phyloP scores from a whole-genome alignment of 495 filamentous ascomycete species.

The Penicillium longicatenatum region DNA sequence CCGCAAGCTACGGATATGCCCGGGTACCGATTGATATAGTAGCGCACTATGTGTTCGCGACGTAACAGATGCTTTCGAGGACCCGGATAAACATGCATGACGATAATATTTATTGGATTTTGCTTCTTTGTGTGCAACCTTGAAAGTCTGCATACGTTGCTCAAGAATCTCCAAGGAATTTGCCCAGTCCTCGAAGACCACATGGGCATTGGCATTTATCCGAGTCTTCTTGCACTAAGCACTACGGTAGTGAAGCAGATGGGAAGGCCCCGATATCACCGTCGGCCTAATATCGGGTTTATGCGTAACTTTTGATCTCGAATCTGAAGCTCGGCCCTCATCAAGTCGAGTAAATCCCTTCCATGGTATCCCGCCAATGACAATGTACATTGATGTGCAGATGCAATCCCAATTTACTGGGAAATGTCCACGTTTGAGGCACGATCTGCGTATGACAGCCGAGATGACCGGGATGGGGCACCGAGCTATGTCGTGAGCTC shows the following conservation, averaged over 20 bases:
- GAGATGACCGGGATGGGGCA: slow-evolving; percentile 4
- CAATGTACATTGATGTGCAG: not conserved
- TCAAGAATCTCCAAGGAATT: too few species aligned
- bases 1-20: too few species aligned
- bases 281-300: slow-evolving; percentile 1
- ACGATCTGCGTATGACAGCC: not conserved
- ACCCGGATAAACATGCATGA: too few species aligned
- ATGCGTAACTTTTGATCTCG: not conserved
- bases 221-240: not conserved
- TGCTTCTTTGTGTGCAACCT: too few species aligned
- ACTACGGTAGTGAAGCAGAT: not conserved
- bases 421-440: slow-evolving; percentile 10
- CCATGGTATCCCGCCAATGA: slow-evolving; percentile 4
- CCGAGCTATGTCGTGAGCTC: not conserved
- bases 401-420: not conserved
- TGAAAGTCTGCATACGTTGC: too few species aligned
- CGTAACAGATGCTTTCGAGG: too few species aligned
- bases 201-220: not conserved
- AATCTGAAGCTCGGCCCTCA: not conserved
- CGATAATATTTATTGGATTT: too few species aligned
- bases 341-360: not conserved
- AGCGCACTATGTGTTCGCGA: too few species aligned
- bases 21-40: too few species aligned
- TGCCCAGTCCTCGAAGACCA: too few species aligned
- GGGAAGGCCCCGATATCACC: not conserved